phyloP scores from a whole-genome alignment of 441 rosid genomes.

The Populus hybrid region DNA sequence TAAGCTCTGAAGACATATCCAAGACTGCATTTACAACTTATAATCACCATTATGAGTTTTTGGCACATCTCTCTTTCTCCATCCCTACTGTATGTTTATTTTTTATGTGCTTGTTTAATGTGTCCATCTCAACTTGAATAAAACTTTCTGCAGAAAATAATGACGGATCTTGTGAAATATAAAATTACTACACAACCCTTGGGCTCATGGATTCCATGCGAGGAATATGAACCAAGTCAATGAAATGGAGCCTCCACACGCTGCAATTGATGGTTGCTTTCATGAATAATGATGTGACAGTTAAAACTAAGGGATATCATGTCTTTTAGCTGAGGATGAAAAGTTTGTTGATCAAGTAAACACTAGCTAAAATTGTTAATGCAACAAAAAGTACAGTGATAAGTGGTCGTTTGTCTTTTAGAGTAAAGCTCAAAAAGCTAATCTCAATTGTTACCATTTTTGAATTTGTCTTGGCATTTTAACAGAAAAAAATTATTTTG shows the following conservation, averaged over 20 bases:
- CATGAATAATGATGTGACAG: background rate
- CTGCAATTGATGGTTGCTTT: background rate
- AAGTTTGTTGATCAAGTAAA: background rate
- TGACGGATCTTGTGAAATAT: slow-evolving; percentile 15
- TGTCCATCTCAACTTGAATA: slow-evolving; percentile 1
- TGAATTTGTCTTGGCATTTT: background rate
- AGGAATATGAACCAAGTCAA: slow-evolving; percentile 7
- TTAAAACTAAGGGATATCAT: background rate
- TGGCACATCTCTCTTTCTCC: no score
- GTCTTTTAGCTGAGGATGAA: background rate
- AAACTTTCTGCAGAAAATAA: slow-evolving; percentile 16
- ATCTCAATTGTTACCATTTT: background rate
- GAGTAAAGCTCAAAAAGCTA: background rate
- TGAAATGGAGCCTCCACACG: background rate
- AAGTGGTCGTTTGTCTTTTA: background rate
- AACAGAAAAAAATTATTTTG: background rate
- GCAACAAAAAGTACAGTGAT: background rate
- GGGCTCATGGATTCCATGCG: background rate
- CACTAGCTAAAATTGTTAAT: background rate
- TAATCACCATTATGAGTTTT: no score
- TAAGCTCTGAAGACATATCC: no score
- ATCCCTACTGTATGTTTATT: no score
- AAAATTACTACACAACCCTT: slow-evolving; percentile 4
- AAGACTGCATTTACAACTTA: no score
- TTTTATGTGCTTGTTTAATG: no score